Percentiles rank a stretch among this genome's conserved stretches.
These are phyloP conservation scores for Babesia ovata DNA, from an alignment of 169 alveolate species.

Conservation along the genomic window DNA sequence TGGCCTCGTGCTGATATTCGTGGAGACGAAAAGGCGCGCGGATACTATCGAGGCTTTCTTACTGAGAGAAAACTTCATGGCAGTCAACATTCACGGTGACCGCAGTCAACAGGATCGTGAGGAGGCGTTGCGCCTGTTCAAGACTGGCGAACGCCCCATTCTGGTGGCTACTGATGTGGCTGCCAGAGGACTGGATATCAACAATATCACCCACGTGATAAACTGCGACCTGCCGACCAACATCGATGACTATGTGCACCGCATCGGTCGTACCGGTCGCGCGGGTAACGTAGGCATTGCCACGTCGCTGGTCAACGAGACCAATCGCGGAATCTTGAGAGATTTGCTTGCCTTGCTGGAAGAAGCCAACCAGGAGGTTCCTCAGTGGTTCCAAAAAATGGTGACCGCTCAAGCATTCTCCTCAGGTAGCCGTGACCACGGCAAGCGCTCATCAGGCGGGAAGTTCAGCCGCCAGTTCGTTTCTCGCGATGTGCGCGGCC, in stretches of 20 bases:
- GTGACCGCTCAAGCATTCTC: constrained; percentile 57
- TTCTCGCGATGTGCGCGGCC: constrained; percentile 56
- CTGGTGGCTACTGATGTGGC: constrained; percentile 99
- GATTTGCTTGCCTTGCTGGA: constrained; percentile 81
- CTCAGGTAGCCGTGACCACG: constrained; percentile 12
- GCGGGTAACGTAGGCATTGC: constrained; percentile 98
- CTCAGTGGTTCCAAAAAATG: constrained; percentile 76
- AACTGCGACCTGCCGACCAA: constrained; percentile 94
- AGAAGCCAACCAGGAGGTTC: constrained; percentile 77
- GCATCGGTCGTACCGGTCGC: constrained; percentile 98
- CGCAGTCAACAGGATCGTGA: constrained; percentile 92
- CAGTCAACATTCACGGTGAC: constrained; percentile 94
- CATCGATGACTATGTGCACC: constrained; percentile 93
- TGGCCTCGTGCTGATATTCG: constrained; percentile 82
- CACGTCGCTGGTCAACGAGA: constrained; percentile 90
- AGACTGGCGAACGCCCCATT: constrained; percentile 89
- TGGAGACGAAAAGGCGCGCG: constrained; percentile 87
- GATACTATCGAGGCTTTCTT: constrained; percentile 86
- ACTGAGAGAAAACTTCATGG: constrained; percentile 81
- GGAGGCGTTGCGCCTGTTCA: constrained; percentile 88
- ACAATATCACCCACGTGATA: constrained; percentile 92
- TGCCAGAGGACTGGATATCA: constrained; percentile 97
- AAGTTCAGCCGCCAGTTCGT: constrained; percentile 17
- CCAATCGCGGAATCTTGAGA: constrained; percentile 84
- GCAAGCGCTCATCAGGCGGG: constrained; percentile 45